Evolutionary conservation across 2,329 filamentous ascomycete genomes (phyloP).

Genomic region (Nannizziopsis barbatae): DNA sequence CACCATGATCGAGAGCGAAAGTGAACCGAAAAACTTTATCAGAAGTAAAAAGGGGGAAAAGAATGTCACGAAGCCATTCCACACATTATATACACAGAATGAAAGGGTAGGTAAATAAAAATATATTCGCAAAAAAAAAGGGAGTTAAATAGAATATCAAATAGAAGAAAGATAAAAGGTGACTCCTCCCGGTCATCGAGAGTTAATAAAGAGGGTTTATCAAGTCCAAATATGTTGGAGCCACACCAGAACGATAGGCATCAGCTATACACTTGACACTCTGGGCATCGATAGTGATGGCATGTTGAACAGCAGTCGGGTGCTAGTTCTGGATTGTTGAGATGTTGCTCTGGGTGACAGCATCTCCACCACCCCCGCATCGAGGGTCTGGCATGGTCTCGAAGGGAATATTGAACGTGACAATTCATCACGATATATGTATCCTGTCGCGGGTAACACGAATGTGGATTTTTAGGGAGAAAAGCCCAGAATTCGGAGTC

Average conservation of each 20-base stretch:
- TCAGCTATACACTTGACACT: slow-evolving; percentile 3
- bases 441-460: not conserved
- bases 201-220: no score
- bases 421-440: not conserved
- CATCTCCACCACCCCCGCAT: slow-evolving; percentile 15
- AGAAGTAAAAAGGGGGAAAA: no score
- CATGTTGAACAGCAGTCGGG: slow-evolving; percentile 13
- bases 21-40: no score
- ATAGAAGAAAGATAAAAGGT: no score
- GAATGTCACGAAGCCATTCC: no score
- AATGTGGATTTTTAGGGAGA: not conserved
- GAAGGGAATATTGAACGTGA: not conserved
- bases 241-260: not conserved
- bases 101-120: no score
- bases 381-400: not conserved
- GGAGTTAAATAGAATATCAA: no score
- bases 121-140: no score
- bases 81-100: no score
- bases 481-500: not conserved
- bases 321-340: slow-evolving; percentile 15
- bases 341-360: slow-evolving; percentile 9
- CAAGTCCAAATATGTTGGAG: not conserved
- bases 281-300: slow-evolving; percentile 11
- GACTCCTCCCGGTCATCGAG: no score
- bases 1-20: no score